Evolutionary conservation across 441 rosid species (phyloP).

Genomic region (Populus hybrid): DNA sequence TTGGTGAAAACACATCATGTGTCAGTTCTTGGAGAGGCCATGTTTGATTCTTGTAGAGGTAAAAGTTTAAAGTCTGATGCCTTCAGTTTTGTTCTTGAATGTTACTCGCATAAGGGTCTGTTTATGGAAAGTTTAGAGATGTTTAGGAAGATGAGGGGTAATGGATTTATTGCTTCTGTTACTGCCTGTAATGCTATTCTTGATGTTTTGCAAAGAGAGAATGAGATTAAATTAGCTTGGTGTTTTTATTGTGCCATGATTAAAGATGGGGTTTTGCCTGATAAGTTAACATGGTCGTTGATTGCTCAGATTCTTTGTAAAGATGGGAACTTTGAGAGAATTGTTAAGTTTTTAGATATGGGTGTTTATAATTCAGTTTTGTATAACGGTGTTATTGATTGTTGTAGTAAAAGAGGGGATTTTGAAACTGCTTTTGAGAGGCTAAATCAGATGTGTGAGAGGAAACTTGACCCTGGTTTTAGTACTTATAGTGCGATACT

Average conservation of each 20-base stretch:
- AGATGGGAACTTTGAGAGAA: conserved; percentile 40
- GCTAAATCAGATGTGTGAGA: conserved; percentile 47
- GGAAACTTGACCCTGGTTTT: conserved; percentile 43
- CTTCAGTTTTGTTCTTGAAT: conserved; percentile 46
- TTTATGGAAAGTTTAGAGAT: conserved; percentile 45
- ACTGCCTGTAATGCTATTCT: conserved; percentile 50
- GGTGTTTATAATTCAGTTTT: conserved; percentile 49
- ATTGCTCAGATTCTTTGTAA: conserved; percentile 47
- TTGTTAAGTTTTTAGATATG: conserved; percentile 43
- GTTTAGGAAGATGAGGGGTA: conserved; percentile 33
- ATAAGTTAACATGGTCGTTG: conserved; percentile 49
- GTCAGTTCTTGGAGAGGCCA: conserved; percentile 30
- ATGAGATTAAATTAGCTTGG: conserved; percentile 42
- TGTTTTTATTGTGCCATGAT: conserved; percentile 54
- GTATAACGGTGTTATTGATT: conserved; percentile 50
- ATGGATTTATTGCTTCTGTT: conserved; percentile 37
- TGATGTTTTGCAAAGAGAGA: conserved; percentile 36
- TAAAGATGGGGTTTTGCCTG: conserved; percentile 33
- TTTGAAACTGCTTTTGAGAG: conserved; percentile 39
- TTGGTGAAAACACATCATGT: conserved; percentile 35
- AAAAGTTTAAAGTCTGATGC: conserved; percentile 30
- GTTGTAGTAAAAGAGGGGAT: conserved; percentile 44
- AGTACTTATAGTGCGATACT: conserved; percentile 48
- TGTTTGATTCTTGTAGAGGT: conserved; percentile 47
- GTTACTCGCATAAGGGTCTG: conserved; percentile 38